Evolutionary conservation across 2,329 filamentous ascomycete species (phyloP).

Genomic region (Dendryphion nanum): DNA sequence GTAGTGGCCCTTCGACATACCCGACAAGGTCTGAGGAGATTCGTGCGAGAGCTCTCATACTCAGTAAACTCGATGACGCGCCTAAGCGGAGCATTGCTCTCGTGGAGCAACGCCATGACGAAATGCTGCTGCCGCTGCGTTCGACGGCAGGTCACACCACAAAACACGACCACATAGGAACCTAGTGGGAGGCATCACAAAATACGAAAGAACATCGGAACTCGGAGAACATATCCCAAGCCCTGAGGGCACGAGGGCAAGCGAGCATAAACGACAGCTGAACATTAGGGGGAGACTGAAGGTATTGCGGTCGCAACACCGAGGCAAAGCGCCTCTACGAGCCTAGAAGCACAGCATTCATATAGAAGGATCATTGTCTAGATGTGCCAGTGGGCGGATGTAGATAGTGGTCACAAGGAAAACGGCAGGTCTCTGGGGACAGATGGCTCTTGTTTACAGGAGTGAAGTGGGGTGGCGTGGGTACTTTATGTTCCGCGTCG

Average conservation of each 20-base stretch:
- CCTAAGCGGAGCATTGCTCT: constrained; percentile 11
- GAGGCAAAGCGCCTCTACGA: constrained; percentile 8
- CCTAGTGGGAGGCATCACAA: not conserved
- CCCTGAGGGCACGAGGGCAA: constrained; percentile 5
- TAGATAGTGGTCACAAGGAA: constrained; percentile 10
- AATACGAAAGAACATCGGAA: constrained; percentile 4
- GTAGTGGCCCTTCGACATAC: constrained; percentile 6
- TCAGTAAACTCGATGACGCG: constrained; percentile 10
- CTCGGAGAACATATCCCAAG: constrained; percentile 7
- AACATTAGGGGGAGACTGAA: constrained; percentile 8
- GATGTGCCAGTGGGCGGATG: no score
- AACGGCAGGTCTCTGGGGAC: constrained; percentile 6
- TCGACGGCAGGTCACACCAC: constrained; percentile 9
- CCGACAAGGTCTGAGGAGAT: constrained; percentile 27
- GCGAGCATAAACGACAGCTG: constrained; percentile 4
- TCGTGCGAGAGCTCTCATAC: constrained; percentile 12
- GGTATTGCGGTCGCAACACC: constrained; percentile 7
- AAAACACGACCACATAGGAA: constrained; percentile 11
- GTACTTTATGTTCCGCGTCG: not conserved
- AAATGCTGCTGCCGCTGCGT: constrained; percentile 8
- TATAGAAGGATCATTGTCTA: constrained; percentile 6
- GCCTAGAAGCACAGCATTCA: constrained; percentile 3
- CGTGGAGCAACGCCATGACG: constrained; percentile 7
- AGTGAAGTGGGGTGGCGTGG: not conserved
- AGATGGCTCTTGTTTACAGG: constrained; percentile 5